These are phyloP conservation scores for Penicillium herquei DNA, from an alignment of 495 filamentous ascomycete species.

Conservation along the genomic window DNA sequence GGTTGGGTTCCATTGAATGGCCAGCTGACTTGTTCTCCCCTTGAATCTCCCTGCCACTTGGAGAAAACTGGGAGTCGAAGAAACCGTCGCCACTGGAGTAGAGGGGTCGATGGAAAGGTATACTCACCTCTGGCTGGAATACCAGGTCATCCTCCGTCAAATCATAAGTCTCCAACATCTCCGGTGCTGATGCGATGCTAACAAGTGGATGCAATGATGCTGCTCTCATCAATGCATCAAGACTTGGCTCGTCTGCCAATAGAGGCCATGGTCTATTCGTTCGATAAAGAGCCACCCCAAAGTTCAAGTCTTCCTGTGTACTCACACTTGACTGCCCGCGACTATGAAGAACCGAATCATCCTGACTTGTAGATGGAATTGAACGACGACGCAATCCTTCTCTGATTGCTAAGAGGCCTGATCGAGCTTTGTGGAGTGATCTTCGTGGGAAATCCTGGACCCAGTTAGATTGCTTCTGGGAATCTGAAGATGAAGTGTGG, in stretches of 20 bases:
- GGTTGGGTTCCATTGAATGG: no score
- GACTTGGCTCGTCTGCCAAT: not conserved
- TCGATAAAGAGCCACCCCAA: constrained; percentile 34
- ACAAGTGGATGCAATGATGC: not conserved
- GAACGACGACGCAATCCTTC: constrained; percentile 27
- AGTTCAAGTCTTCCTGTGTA: constrained; percentile 33
- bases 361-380: not conserved
- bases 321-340: constrained; percentile 16
- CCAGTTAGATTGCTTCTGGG: constrained; percentile 21
- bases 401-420: constrained; percentile 30
- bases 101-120: not conserved
- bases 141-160: not conserved
- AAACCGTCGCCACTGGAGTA: not conserved
- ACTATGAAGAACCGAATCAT: not conserved
- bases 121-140: not conserved
- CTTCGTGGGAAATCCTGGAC: constrained; percentile 27
- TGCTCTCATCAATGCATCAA: not conserved
- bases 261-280: constrained; percentile 17
- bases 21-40: no score
- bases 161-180: not conserved
- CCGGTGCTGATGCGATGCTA: constrained; percentile 4
- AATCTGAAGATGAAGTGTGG: constrained; percentile 9
- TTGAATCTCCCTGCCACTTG: no score
- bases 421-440: constrained; percentile 35
- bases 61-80: not conserved